A percentile compares a stretch with the other conserved stretches of the same genome.
phyloP scores from a whole-genome alignment of 139 green algal species.

The Coccomyxa sp. region DNA sequence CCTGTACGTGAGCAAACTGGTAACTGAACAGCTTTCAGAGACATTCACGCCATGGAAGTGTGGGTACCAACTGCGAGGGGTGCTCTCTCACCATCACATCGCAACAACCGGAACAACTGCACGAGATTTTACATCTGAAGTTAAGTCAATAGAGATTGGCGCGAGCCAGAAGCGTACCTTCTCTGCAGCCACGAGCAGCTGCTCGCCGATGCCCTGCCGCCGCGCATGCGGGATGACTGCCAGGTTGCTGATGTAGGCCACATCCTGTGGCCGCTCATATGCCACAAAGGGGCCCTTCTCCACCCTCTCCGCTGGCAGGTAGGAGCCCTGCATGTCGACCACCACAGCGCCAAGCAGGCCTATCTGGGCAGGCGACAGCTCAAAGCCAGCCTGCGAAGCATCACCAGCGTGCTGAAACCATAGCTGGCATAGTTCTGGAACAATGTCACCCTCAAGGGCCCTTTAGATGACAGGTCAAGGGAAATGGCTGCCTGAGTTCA shows the following conservation, averaged over 20 bases:
- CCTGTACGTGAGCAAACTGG: not conserved
- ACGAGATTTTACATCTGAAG: not conserved
- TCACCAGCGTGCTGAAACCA: not conserved
- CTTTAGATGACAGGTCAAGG: not conserved
- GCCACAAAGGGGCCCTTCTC: not conserved
- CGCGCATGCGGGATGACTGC: conserved; percentile 15
- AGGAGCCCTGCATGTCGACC: not conserved
- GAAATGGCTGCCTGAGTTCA: too few relatives aligned
- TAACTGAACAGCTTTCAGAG: not conserved
- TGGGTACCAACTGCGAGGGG: too few relatives aligned
- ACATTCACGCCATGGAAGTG: not conserved
- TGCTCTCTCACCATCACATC: not conserved
- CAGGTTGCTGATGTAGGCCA: conserved; percentile 39
- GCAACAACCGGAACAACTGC: not conserved
- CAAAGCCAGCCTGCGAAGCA: not conserved
- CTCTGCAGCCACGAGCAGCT: conserved; percentile 22
- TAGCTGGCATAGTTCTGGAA: too few relatives aligned
- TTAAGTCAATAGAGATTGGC: not conserved
- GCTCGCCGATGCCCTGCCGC: conserved; percentile 20
- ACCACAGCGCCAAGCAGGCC: not conserved
- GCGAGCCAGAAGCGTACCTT: not conserved
- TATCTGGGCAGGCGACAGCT: not conserved
- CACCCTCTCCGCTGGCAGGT: not conserved
- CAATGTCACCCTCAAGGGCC: too few relatives aligned
- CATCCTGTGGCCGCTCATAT: not conserved